Base-by-base conservation (phyloP, 805 yeast genomes). In the Barnettozyma wickerhamii region DNA sequence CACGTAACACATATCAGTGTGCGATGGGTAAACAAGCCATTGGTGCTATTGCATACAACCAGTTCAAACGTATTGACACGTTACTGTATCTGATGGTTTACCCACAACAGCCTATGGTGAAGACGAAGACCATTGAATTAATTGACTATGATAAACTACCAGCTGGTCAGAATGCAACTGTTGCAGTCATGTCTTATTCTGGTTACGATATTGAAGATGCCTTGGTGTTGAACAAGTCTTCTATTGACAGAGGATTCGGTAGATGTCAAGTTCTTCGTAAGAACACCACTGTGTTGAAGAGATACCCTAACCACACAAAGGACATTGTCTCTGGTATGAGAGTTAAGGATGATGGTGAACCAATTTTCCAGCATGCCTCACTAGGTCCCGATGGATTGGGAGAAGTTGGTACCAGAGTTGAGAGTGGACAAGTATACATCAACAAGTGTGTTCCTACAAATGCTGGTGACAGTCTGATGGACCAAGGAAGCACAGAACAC, bases 201-300 rank as follows among this genome's bases (percentile, higher is more conserved):
- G 99, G 99, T 49, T 93, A 93, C 61, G 99, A 93, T 85, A 93
- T 93, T 62, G 98, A 93, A 68, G 99, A 93, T 80, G 99, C 99
- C 6, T 73, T 93, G 59, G 97, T 93, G 17, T 68, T 93, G 53
- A 93, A 93, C 65, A 93, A 91, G 63, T 72, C 98, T 0, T 87
- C 96, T 0, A 74, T 93, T 41, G 99, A 93, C 59, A 77, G 99
- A 59, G 99, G 99, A 1, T 93, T 88, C 62, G 99, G 99, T 31
- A 81, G 99, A 53, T 93, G 99, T 69, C 99, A 93, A 66, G 95
- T 89, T 3, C 75, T 95, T 47, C 75, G 95, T 57, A 93, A 93
- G 65, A 88, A 89, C 47, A 91, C 98, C 1, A 81, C 95, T 6
- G 80, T 84, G 15, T 69, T 93, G 51, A 93, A 93, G 62, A 76